Conservation (phyloP, 2,329 filamentous ascomycete genomes). For the Cucurbitaria berberidis region DNA sequence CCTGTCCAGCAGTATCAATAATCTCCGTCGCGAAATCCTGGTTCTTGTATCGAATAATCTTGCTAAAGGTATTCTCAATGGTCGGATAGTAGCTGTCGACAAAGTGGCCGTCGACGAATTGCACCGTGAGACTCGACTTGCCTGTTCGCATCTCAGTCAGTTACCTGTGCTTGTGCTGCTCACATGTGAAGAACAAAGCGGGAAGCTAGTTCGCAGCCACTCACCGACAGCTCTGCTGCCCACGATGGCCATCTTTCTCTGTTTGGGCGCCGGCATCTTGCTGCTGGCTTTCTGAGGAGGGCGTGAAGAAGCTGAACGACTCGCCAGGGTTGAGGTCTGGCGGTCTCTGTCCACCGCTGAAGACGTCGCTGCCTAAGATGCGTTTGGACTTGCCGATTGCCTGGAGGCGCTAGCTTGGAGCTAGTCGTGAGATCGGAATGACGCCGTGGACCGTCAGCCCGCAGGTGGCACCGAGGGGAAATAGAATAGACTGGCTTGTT, state of each 20-base stretch:
- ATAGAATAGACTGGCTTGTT: constrained; percentile 9
- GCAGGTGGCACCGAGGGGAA: constrained; percentile 20
- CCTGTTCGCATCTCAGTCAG: constrained; percentile 60
- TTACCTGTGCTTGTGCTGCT: constrained; percentile 9
- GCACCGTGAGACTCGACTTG: constrained; percentile 96
- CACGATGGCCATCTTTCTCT: constrained; percentile 94
- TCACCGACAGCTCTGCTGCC: constrained; percentile 91
- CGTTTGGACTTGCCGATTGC: constrained; percentile 32
- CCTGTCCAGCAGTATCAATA: constrained; percentile 95
- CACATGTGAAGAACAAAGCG: constrained; percentile 22
- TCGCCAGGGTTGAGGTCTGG: constrained; percentile 30
- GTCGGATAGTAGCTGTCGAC: constrained; percentile 99
- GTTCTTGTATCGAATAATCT: constrained; percentile 88
- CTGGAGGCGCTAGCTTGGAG: constrained; percentile 25
- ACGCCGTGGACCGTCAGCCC: constrained; percentile 24
- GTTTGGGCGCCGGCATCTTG: constrained; percentile 75
- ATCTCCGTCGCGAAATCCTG: constrained; percentile 97
- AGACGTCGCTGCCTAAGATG: constrained; percentile 30
- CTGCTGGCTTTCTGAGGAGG: constrained; percentile 20
- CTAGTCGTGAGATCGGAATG: constrained; percentile 14
- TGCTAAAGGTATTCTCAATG: constrained; percentile 98
- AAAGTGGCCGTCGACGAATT: constrained; percentile 96
- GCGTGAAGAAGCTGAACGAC: constrained; percentile 23
- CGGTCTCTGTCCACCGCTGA: constrained; percentile 24
- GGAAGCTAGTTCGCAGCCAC: constrained; percentile 23